A percentile compares a stretch with the other conserved stretches of the same genome.
phyloP scores from a whole-genome alignment of 306 rosid species.

The Casuarina glauca region DNA sequence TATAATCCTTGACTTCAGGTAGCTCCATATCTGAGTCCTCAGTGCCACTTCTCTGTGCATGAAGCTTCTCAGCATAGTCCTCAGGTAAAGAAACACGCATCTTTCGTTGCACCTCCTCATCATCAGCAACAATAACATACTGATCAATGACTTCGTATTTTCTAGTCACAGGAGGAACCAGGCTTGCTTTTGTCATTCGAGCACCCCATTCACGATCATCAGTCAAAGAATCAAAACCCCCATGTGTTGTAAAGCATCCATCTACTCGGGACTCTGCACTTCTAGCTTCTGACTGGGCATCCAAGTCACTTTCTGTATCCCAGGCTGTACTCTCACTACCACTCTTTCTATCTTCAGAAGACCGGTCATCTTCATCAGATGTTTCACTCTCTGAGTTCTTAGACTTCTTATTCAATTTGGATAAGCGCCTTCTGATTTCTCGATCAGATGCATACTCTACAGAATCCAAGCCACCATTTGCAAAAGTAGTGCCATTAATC shows the following conservation, averaged over 20 bases:
- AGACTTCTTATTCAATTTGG: slow-evolving; percentile 72
- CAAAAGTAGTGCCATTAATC: slow-evolving; percentile 59
- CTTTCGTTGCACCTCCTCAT: slow-evolving; percentile 87
- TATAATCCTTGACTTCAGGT: slow-evolving; percentile 95
- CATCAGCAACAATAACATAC: slow-evolving; percentile 80
- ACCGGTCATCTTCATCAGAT: slow-evolving; percentile 75
- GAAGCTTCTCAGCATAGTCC: slow-evolving; percentile 87
- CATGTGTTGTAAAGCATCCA: slow-evolving; percentile 51
- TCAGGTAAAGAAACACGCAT: slow-evolving; percentile 96
- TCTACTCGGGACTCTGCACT: slow-evolving; percentile 53
- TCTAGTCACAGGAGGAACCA: slow-evolving; percentile 98
- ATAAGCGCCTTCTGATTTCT: slow-evolving; percentile 79
- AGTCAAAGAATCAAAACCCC: slow-evolving; percentile 50
- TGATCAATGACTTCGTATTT: slow-evolving; percentile 91
- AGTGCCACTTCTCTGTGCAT: slow-evolving; percentile 84
- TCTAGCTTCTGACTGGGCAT: slow-evolving; percentile 47
- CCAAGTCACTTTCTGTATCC: slow-evolving; percentile 70
- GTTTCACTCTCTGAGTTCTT: slow-evolving; percentile 87
- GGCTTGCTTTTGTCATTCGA: slow-evolving; percentile 97
- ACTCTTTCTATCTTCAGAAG: slow-evolving; percentile 79
- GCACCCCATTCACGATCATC: slow-evolving; percentile 99
- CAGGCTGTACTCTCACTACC: slow-evolving; percentile 63
- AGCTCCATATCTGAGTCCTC: slow-evolving; percentile 99
- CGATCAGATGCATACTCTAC: slow-evolving; percentile 80
- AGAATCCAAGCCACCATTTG: slow-evolving; percentile 56